Base-by-base conservation (phyloP, 106 monocot genomes). In the Acanthochlamys bracteata region DNA sequence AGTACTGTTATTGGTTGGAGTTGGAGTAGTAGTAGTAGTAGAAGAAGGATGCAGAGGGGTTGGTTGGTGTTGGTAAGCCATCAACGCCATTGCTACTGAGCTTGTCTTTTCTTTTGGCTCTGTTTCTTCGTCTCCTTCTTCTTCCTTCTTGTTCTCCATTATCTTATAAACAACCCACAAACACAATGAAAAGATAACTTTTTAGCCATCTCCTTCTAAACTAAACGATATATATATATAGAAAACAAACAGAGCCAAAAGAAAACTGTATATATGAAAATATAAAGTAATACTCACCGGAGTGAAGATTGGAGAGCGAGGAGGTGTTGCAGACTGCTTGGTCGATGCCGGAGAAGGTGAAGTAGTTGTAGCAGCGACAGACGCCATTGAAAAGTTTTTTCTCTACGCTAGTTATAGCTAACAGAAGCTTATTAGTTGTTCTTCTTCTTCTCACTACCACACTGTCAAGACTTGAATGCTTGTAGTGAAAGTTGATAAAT, bases 41-140 rank as follows among this genome's bases (percentile, higher is more conserved):
- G 49, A 19, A 19, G 43, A 16, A 0, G 64, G 25, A 60, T 76
- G 73, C 52, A 69, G 46, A 13, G 84, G 80, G 1, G 80, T 71
- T 11, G 78, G 77, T 10, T 61, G 52, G 66, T 73, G 73, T 39
- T 59, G 62, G 59, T 71, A 57, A 4, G 69, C 9, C 4, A 11
- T 33, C 25, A n/a, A 45, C 43, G 49, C 51, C 19, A 11, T 25
- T 10, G 57, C 21, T 7, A 41, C 27, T 19, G 61, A n/a, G n/a
- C n/a, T 7, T 39, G 40, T 41, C 41, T 8, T 14, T 54, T 54
- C 53, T 17, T 19, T 54, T 62, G 41, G 33, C 40, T 40, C 59
- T 0, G 42, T n/a, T 14, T 41, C 25, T 10, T 25, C 15, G 7
- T 67, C 42, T 14, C 45, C 73, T 22, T 73, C 73, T 47, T 42